Base-by-base conservation (phyloP, 176 grass and related monocot genomes). In the Avena sativa region DNA sequence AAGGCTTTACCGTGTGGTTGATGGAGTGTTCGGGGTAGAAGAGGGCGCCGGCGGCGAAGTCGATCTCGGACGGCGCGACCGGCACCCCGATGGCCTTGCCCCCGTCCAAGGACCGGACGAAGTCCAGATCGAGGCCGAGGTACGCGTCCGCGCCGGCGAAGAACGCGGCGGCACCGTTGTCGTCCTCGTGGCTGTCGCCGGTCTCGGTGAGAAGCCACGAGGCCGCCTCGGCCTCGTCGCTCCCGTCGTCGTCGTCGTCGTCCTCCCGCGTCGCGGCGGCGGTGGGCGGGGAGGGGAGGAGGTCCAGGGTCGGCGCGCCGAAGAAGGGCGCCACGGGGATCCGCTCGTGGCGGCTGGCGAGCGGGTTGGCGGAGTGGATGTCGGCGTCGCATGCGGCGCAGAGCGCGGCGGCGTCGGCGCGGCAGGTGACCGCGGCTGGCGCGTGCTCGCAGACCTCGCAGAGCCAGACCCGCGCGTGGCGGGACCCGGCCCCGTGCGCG, bases 361-460 rank as follows among this genome's bases (percentile, higher is more conserved):
- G 97, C 76, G 83, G 94, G 90, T 99, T 99, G 14, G 93, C 95
- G 12, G 95, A 95, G 91, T 98, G 91, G 91, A 98, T 92, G 70
- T 93, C 90, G 14, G 86, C 86, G 48, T 98, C 96, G 88, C 96
- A 98, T n/a, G 93, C 79, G 21, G 86, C 57, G 74, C 93, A 98
- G 81, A 98, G 96, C 28, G 88, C 86, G 17, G 96, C 96, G 34
- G 93, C 90, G 82, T 95, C 96, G 38, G 93, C 96, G 20, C 88
- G 83, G 79, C 95, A 98, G 46, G 94, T 95, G 71, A 98, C 81
- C 0, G 81, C 67, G 9, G 91, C 91, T 4, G 93, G 91, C 11
- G 91, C 93, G 80, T 89, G 90, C 63, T 89, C 84, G 86, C 93
- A 98, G 21, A 92, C 92, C 53, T 97, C 95, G 83, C 95, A 97